Percentiles rank a stretch among this genome's conserved stretches.
phyloP scores from a whole-genome alignment of 371 early-diverging fungal genomes.

The Saksenaea oblongispora region DNA sequence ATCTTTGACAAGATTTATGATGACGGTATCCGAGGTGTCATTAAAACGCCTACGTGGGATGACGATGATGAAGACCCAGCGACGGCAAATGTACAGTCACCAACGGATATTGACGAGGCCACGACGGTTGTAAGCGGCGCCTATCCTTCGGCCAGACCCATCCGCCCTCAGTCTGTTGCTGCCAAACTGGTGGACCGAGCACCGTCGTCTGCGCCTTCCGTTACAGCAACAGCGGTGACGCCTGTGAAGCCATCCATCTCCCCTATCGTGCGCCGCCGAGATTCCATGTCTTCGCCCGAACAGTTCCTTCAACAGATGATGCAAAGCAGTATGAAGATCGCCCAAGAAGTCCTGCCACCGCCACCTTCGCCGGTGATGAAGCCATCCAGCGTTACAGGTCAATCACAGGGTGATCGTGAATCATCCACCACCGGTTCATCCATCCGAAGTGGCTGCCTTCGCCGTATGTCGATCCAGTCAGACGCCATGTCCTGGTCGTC shows the following conservation, averaged over 20 bases:
- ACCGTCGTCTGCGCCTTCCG: constrained; percentile 9
- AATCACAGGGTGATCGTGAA: constrained; percentile 29
- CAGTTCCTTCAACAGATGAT: constrained; percentile 26
- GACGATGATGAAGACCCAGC: constrained; percentile 9
- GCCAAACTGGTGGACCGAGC: not conserved
- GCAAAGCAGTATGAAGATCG: constrained; percentile 3
- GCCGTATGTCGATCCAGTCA: constrained; percentile 32
- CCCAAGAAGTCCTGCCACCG: constrained; percentile 5
- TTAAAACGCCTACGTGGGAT: constrained; percentile 17
- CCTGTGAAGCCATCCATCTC: constrained; percentile 34
- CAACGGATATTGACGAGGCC: constrained; percentile 11
- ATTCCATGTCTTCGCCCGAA: constrained; percentile 35
- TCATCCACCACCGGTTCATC: constrained; percentile 22
- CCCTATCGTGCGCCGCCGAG: constrained; percentile 24
- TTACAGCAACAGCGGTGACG: constrained; percentile 4
- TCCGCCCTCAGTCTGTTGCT: not conserved
- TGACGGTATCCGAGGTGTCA: constrained; percentile 40
- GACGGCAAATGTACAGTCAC: not conserved
- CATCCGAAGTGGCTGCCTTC: constrained; percentile 12
- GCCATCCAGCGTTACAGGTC: constrained; percentile 17
- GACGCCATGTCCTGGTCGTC: constrained; percentile 20
- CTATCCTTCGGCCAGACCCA: not conserved
- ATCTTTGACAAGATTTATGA: constrained; percentile 55
- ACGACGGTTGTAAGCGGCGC: constrained; percentile 2
- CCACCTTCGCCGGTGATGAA: constrained; percentile 24